phyloP scores from a whole-genome alignment of 139 green algal species.

The Tetradesmus lagerheimii region DNA sequence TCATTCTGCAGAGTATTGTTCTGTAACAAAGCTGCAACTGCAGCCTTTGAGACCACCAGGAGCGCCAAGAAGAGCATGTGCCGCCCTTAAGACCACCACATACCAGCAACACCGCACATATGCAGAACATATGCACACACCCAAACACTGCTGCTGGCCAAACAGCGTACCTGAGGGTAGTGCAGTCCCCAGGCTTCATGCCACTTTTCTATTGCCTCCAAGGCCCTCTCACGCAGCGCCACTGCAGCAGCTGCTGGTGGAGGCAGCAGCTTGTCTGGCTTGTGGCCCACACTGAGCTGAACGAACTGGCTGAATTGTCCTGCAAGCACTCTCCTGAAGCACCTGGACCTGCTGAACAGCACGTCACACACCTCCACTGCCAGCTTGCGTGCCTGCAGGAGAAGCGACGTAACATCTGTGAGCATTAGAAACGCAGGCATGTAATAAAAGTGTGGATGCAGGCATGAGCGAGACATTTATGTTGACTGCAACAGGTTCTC shows the following conservation, averaged over 20 bases:
- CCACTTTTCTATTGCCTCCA: slow-evolving; percentile 35
- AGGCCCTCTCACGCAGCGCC: not conserved
- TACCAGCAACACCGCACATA: no score
- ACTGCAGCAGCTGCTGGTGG: slow-evolving; percentile 3
- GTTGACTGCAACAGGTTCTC: no score
- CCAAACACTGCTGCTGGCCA: not conserved
- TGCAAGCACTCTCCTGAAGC: slow-evolving; percentile 17
- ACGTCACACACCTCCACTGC: slow-evolving; percentile 22
- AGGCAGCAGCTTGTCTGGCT: slow-evolving; percentile 28
- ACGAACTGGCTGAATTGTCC: slow-evolving; percentile 24
- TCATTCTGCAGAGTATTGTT: no score
- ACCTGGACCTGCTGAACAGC: slow-evolving; percentile 22
- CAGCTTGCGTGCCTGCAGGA: slow-evolving; percentile 19
- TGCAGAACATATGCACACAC: not conserved
- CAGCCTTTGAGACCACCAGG: no score
- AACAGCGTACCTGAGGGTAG: slow-evolving; percentile 28
- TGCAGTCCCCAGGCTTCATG: slow-evolving; percentile 7
- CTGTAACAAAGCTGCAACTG: no score
- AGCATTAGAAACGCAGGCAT: not conserved
- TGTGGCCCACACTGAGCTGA: slow-evolving; percentile 7
- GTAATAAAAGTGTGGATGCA: no score
- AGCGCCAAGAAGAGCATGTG: no score
- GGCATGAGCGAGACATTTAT: no score
- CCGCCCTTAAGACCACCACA: no score
- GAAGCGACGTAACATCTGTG: not conserved